These are phyloP conservation scores for Lomentospora prolificans DNA, from an alignment of 2,329 filamentous ascomycete species.

Conservation along the genomic window DNA sequence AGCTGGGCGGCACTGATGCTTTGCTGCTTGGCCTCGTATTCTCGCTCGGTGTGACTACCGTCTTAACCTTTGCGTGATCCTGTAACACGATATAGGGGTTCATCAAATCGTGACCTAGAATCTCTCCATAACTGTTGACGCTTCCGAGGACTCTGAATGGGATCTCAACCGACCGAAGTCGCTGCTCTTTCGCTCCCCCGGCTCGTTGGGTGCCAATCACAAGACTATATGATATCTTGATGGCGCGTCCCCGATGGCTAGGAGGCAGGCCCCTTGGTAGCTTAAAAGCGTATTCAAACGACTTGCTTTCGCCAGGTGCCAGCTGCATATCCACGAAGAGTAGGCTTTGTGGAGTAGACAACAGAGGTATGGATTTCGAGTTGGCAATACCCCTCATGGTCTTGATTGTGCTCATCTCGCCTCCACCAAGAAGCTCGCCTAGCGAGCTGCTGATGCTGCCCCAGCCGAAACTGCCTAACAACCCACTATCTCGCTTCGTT, in stretches of 20 bases:
- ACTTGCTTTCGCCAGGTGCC: conserved; percentile 77
- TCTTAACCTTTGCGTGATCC: conserved; percentile 64
- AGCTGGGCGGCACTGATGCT: background rate
- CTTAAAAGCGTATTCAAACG: conserved; percentile 78
- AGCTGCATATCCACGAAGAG: conserved; percentile 89
- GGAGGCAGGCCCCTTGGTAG: conserved; percentile 85
- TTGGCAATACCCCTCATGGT: conserved; percentile 87
- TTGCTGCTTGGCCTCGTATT: background rate
- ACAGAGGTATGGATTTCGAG: conserved; percentile 75
- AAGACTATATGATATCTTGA: conserved; percentile 87
- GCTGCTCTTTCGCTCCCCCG: conserved; percentile 66
- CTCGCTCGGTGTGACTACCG: conserved; percentile 28
- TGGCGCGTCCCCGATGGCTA: conserved; percentile 80
- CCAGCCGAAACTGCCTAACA: conserved; percentile 82
- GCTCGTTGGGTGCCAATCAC: conserved; percentile 86
- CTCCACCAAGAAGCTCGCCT: conserved; percentile 74
- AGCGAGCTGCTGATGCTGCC: conserved; percentile 79
- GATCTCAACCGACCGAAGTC: conserved; percentile 81
- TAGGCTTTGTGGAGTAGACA: conserved; percentile 93
- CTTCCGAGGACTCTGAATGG: conserved; percentile 90
- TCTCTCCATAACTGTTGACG: conserved; percentile 79
- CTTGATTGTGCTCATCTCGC: conserved; percentile 84
- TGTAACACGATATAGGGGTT: conserved; percentile 81
- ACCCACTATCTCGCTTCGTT: conserved; percentile 62
- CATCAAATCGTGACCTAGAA: conserved; percentile 90